Conservation (phyloP, 2,329 filamentous ascomycete species). For the Neophaeococcomyces aloes region DNA sequence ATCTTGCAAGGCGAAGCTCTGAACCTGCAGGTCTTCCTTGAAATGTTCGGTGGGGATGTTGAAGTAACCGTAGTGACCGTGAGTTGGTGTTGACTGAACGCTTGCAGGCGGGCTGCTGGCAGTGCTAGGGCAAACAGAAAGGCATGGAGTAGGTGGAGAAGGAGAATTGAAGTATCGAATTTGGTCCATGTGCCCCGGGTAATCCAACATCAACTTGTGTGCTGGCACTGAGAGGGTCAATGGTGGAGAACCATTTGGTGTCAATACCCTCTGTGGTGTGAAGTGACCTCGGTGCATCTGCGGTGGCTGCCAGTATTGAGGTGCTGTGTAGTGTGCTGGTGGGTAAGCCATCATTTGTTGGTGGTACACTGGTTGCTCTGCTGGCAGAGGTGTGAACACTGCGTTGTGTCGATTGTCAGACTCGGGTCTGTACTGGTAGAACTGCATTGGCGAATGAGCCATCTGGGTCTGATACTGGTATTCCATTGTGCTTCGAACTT, state of each 20-base stretch:
- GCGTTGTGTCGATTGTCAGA: conserved; percentile 62
- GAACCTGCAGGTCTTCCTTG: conserved; percentile 20
- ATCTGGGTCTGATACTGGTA: conserved; percentile 12
- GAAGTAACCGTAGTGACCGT: conserved; percentile 18
- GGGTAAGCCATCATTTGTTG: conserved; percentile 29
- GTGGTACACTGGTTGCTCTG: conserved; percentile 38
- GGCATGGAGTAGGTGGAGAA: conserved; percentile 75
- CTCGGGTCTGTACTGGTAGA: conserved; percentile 81
- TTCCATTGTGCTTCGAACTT: conserved; percentile 14
- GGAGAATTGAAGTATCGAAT: conserved; percentile 26
- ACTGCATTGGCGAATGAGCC: conserved; percentile 43
- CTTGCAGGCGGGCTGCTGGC: conserved; percentile 73
- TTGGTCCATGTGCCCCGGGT: conserved; percentile 20
- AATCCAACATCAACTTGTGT: conserved; percentile 27
- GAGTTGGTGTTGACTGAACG: conserved; percentile 29
- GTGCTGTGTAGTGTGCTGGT: conserved; percentile 29
- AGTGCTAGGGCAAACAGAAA: conserved; percentile 74
- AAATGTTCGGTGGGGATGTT: conserved; percentile 16
- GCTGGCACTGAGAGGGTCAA: conserved; percentile 64
- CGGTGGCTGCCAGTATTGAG: conserved; percentile 28
- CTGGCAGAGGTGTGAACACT: conserved; percentile 59
- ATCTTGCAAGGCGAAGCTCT: conserved; percentile 13
- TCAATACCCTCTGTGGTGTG: conserved; percentile 38
- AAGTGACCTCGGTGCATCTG: conserved; percentile 47
- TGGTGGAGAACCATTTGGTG: conserved; percentile 65